phyloP scores from a whole-genome alignment of 176 grass and related monocot genomes.

The Musa acuminata region DNA sequence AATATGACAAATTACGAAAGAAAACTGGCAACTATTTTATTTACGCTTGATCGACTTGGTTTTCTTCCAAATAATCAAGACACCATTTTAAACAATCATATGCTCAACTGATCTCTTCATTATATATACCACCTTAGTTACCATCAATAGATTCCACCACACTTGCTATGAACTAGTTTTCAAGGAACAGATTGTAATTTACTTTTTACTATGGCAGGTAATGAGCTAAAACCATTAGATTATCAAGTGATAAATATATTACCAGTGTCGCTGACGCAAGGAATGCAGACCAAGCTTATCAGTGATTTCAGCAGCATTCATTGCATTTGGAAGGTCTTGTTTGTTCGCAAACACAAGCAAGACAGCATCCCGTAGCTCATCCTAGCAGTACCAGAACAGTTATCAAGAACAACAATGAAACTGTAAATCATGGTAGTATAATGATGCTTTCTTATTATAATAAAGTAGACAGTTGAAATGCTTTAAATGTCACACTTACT shows the following conservation, averaged over 20 bases:
- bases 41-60: background rate
- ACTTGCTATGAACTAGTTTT: too few relatives aligned
- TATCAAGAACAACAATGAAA: background rate
- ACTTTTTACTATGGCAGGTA: too few relatives aligned
- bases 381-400: background rate
- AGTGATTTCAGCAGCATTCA: slow-evolving; percentile 12
- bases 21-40: background rate
- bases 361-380: slow-evolving; percentile 1
- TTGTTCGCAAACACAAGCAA: slow-evolving; percentile 8
- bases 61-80: background rate
- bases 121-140: background rate
- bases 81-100: background rate
- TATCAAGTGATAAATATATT: background rate
- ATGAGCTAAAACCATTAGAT: background rate
- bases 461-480: too few relatives aligned
- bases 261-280: slow-evolving; percentile 1
- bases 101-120: background rate
- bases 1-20: background rate
- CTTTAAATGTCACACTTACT: too few relatives aligned
- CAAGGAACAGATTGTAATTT: too few relatives aligned
- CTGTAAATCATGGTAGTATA: too few relatives aligned
- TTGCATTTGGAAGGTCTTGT: slow-evolving; percentile 11
- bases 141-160: background rate
- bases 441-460: too few relatives aligned
- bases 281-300: slow-evolving; percentile 6